These are phyloP conservation scores for Fusarium sp. DNA, from an alignment of 2,329 filamentous ascomycete species.

Conservation along the genomic window DNA sequence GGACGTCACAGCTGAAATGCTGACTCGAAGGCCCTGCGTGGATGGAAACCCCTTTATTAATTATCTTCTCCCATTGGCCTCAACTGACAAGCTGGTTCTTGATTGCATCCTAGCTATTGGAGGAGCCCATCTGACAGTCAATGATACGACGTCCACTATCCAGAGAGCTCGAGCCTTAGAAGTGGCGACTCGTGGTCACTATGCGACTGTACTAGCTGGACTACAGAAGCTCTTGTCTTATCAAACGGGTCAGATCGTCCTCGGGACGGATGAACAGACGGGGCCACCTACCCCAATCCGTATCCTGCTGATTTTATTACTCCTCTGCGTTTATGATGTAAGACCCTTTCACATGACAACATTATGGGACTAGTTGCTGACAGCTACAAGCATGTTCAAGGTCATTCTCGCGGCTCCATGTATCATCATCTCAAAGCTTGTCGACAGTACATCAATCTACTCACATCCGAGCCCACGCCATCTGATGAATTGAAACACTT, in stretches of 20 bases:
- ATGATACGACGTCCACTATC: neutral
- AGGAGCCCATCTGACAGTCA: neutral
- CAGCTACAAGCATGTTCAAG: neutral
- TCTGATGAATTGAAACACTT: neutral
- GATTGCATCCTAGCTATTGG: conserved; percentile 19
- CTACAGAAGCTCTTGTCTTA: neutral
- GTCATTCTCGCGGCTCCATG: neutral
- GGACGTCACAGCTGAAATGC: neutral
- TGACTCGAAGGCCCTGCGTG: neutral
- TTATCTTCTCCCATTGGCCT: conserved; percentile 10
- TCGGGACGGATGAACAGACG: neutral
- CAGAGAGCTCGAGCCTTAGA: neutral
- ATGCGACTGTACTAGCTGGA: neutral
- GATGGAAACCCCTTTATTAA: conserved; percentile 19
- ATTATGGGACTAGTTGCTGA: neutral
- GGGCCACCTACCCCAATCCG: neutral
- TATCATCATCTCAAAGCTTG: conserved; percentile 12
- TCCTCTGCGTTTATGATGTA: conserved; percentile 20
- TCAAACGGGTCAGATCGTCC: neutral
- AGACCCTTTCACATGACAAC: accelerated
- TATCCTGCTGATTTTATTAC: neutral
- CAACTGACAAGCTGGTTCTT: neutral
- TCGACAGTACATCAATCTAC: neutral
- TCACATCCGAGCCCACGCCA: neutral
- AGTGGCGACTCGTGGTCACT: conserved; percentile 7